Conservation (phyloP, 2,329 filamentous ascomycete genomes). For the Escovopsis weberi region DNA sequence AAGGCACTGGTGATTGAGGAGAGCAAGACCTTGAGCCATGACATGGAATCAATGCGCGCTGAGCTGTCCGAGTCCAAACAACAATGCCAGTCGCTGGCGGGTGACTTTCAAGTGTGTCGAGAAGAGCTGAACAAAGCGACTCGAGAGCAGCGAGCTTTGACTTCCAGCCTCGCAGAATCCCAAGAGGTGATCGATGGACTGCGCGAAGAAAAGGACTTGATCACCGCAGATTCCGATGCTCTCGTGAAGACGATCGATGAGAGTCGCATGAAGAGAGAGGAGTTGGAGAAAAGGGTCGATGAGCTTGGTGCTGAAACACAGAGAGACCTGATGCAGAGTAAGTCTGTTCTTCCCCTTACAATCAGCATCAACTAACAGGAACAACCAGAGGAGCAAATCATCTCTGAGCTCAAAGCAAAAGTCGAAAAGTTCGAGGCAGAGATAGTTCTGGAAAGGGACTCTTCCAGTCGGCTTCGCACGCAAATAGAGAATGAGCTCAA, state of each 20-base stretch:
- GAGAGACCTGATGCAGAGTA: constrained; percentile 12
- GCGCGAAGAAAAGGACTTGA: constrained; percentile 15
- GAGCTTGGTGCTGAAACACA: constrained; percentile 12
- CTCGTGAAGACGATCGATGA: constrained; percentile 16
- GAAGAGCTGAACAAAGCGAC: constrained; percentile 30
- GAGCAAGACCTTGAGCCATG: constrained; percentile 12
- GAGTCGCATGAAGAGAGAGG: constrained; percentile 18
- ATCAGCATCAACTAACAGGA: not conserved
- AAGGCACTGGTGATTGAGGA: constrained; percentile 10
- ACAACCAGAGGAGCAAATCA: constrained; percentile 11
- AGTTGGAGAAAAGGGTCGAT: constrained; percentile 17
- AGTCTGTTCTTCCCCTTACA: not conserved
- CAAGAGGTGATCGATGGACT: constrained; percentile 20
- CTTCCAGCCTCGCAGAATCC: constrained; percentile 18
- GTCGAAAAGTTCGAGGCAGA: constrained; percentile 9
- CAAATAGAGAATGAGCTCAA: constrained; percentile 7
- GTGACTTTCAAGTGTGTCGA: constrained; percentile 21
- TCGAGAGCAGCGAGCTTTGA: constrained; percentile 31
- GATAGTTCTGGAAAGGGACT: constrained; percentile 1
- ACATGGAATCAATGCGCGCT: constrained; percentile 15
- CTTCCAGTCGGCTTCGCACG: constrained; percentile 4
- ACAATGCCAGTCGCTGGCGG: constrained; percentile 11
- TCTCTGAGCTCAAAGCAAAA: constrained; percentile 11
- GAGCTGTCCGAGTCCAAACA: constrained; percentile 13
- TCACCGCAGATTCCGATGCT: constrained; percentile 9